A percentile compares a stretch with the other conserved stretches of the same genome.
These are phyloP conservation scores for Epichloe typhina DNA, from an alignment of 2,329 filamentous ascomycete species.

Conservation along the genomic window DNA sequence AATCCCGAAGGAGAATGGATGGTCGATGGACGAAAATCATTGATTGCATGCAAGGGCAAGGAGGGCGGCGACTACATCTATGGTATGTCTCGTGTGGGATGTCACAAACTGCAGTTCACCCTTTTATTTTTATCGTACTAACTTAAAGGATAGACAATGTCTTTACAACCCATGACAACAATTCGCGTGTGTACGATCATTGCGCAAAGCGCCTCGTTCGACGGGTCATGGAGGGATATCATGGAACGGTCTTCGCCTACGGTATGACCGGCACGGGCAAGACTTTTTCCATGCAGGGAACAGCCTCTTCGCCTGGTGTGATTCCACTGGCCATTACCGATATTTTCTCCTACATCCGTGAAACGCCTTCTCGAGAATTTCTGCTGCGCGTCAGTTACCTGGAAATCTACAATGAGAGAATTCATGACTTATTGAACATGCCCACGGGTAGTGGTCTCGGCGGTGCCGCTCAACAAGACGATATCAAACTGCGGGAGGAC, in stretches of 20 bases:
- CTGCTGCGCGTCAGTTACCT: constrained; percentile 91
- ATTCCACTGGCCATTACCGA: constrained; percentile 96
- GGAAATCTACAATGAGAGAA: constrained; percentile 98
- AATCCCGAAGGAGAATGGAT: constrained; percentile 74
- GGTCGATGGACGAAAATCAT: constrained; percentile 70
- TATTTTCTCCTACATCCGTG: constrained; percentile 97
- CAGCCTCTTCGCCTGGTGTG: constrained; percentile 85
- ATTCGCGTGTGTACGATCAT: constrained; percentile 87
- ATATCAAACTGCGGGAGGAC: constrained; percentile 95
- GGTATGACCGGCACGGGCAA: constrained; percentile 99
- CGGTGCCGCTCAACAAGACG: constrained; percentile 53
- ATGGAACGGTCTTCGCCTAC: constrained; percentile 96
- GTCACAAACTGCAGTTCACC: not conserved
- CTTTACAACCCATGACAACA: constrained; percentile 87
- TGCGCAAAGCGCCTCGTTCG: constrained; percentile 87
- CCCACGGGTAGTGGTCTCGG: constrained; percentile 45
- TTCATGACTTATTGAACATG: constrained; percentile 81
- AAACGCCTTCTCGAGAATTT: constrained; percentile 90
- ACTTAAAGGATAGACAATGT: constrained; percentile 62
- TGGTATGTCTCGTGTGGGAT: constrained; percentile 41
- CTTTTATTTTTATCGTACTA: constrained; percentile 9
- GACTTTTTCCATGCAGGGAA: constrained; percentile 99
- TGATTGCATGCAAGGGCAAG: constrained; percentile 73
- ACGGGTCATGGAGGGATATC: constrained; percentile 97
- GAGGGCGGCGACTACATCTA: constrained; percentile 90